Evolutionary conservation across 2,329 filamentous ascomycete genomes (phyloP).

Genomic region (Hymenoscyphus scutula): DNA sequence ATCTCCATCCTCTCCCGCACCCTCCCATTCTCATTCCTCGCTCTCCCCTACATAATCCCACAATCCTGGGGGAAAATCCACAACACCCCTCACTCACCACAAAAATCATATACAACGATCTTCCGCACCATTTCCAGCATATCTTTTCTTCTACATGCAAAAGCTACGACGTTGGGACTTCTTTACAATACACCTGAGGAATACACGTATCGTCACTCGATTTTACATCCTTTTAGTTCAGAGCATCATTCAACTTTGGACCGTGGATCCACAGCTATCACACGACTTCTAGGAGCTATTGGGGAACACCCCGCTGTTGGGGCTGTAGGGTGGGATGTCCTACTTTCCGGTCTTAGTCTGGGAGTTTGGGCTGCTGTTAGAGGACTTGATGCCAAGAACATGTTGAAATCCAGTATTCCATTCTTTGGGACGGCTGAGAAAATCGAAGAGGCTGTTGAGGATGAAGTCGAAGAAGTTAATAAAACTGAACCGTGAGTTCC

Average conservation of each 20-base stretch:
- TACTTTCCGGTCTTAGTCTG: conserved; percentile 53
- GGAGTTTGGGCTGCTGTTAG: conserved; percentile 57
- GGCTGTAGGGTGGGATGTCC: conserved; percentile 56
- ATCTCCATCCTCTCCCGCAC: conserved; percentile 37
- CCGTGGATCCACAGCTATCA: conserved; percentile 45
- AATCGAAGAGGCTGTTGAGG: not conserved
- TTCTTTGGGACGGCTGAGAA: conserved; percentile 25
- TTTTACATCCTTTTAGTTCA: conserved; percentile 45
- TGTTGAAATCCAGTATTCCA: conserved; percentile 43
- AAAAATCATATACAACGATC: conserved; percentile 44
- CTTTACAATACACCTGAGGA: conserved; percentile 47
- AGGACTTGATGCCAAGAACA: conserved; percentile 48
- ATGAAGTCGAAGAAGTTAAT: not conserved
- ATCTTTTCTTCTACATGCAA: conserved; percentile 46
- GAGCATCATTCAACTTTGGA: conserved; percentile 46
- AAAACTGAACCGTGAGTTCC: conserved; percentile 7
- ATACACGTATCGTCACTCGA: conserved; percentile 49
- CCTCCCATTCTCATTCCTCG: conserved; percentile 46
- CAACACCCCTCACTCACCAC: conserved; percentile 39
- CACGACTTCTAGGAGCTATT: conserved; percentile 48
- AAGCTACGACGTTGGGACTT: conserved; percentile 44
- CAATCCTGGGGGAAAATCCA: conserved; percentile 48
- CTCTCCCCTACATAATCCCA: conserved; percentile 48
- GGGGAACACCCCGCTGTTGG: conserved; percentile 57
- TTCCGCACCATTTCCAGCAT: conserved; percentile 48